Conservation (phyloP, 805 yeast genomes). For the Candida loeiensis region DNA sequence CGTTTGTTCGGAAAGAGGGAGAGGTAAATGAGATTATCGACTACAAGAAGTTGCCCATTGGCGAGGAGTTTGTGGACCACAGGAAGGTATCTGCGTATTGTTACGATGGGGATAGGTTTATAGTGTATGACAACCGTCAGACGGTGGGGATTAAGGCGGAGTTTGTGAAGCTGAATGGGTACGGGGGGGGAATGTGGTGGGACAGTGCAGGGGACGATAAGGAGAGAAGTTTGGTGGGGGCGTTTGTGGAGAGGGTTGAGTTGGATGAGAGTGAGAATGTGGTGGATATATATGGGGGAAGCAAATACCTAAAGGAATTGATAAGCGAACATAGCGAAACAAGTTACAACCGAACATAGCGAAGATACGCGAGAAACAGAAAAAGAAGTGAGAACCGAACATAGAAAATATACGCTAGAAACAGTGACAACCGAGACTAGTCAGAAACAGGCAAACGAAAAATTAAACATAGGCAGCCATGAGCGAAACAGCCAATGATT, state of each 20-base stretch:
- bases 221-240: slow-evolving; percentile 37
- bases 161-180: slow-evolving; percentile 43
- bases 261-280: slow-evolving; percentile 17
- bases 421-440: too few relatives aligned
- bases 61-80: slow-evolving; percentile 51
- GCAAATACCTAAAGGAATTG: slow-evolving; percentile 13
- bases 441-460: too few relatives aligned
- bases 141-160: slow-evolving; percentile 56
- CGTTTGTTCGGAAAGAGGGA: slow-evolving; percentile 26
- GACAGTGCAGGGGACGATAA: slow-evolving; percentile 66
- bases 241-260: slow-evolving; percentile 41
- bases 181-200: slow-evolving; percentile 96
- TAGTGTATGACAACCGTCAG: slow-evolving; percentile 62
- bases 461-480: too few relatives aligned
- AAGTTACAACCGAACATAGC: not conserved
- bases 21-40: slow-evolving; percentile 41
- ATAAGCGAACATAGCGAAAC: not conserved
- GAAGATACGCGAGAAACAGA: not conserved
- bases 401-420: too few relatives aligned
- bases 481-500: too few relatives aligned
- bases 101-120: slow-evolving; percentile 13
- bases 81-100: slow-evolving; percentile 42
- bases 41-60: slow-evolving; percentile 52
- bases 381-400: too few relatives aligned
- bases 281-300: slow-evolving; percentile 13